phyloP scores from a whole-genome alignment of 1,284 basidiomycete species.

The Bondarzewia mesenterica region DNA sequence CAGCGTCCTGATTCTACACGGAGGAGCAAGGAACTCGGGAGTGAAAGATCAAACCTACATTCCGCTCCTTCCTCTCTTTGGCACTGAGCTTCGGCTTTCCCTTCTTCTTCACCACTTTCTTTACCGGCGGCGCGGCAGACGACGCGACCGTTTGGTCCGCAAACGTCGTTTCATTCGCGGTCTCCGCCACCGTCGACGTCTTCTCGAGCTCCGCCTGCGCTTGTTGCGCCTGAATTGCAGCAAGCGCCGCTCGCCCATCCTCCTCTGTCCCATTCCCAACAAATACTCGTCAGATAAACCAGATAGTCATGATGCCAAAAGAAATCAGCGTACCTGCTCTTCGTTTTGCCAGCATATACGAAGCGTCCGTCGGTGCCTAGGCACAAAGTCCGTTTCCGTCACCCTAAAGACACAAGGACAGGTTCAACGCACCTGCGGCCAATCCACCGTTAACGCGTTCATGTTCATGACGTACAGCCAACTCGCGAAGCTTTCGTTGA shows the following conservation, averaged over 20 bases:
- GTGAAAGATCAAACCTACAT: conserved; percentile 31
- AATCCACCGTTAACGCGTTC: conserved; percentile 90
- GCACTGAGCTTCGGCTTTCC: conserved; percentile 60
- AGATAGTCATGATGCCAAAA: background rate
- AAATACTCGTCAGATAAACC: background rate
- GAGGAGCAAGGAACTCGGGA: background rate
- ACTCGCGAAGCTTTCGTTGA: conserved; percentile 92
- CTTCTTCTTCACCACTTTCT: conserved; percentile 48
- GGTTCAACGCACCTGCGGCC: conserved; percentile 62
- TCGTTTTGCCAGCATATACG: conserved; percentile 48
- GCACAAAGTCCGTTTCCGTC: background rate
- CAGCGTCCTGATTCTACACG: too few relatives aligned
- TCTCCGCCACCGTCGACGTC: conserved; percentile 26
- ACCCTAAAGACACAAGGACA: background rate
- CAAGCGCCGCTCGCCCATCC: conserved; percentile 23
- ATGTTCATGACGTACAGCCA: conserved; percentile 91
- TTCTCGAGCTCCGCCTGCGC: conserved; percentile 28
- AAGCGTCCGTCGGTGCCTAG: conserved; percentile 58
- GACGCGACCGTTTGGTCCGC: conserved; percentile 24
- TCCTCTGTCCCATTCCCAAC: conserved; percentile 21
- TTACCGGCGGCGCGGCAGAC: conserved; percentile 9
- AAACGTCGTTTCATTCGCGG: conserved; percentile 29
- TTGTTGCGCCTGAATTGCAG: conserved; percentile 21
- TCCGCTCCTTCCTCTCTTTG: conserved; percentile 80
- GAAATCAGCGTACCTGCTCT: conserved; percentile 45